Evolutionary conservation across 176 grass and related monocot genomes (phyloP).

Genomic region (Leersia perrieri): DNA sequence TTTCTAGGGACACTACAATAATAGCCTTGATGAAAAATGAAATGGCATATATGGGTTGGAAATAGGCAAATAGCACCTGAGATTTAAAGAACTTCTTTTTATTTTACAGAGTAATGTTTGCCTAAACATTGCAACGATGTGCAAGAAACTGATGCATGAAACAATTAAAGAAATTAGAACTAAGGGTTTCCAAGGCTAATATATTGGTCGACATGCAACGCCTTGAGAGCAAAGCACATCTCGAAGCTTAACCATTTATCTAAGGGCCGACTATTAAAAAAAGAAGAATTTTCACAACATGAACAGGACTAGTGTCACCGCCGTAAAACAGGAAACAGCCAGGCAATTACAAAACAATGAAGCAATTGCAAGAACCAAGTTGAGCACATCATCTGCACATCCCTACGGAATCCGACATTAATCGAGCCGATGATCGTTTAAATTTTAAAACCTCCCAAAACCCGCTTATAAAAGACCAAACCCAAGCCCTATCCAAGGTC

Average conservation of each 20-base stretch:
- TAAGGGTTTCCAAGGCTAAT: not conserved
- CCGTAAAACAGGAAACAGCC: not conserved
- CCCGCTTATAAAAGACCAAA: not conserved
- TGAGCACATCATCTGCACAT: no score
- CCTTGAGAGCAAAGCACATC: not conserved
- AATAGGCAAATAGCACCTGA: conserved; percentile 1
- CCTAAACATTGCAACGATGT: not conserved
- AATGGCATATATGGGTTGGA: not conserved
- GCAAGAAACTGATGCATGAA: not conserved
- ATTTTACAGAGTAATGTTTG: not conserved
- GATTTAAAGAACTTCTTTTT: not conserved
- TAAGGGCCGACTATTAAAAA: not conserved
- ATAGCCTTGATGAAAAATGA: conserved; percentile 12
- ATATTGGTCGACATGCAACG: no score
- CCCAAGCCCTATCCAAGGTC: conserved; percentile 7
- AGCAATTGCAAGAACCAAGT: not conserved
- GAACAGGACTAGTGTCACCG: not conserved
- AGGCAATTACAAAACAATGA: not conserved
- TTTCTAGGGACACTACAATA: not conserved
- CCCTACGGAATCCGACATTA: not conserved
- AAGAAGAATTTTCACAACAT: not conserved
- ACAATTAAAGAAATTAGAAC: not conserved
- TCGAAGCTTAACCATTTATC: not conserved
- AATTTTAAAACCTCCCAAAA: not conserved
- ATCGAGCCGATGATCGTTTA: not conserved